These are phyloP conservation scores for Chlorophyllum brunneum DNA, from an alignment of 768 basidiomycete species.

Conservation along the genomic window DNA sequence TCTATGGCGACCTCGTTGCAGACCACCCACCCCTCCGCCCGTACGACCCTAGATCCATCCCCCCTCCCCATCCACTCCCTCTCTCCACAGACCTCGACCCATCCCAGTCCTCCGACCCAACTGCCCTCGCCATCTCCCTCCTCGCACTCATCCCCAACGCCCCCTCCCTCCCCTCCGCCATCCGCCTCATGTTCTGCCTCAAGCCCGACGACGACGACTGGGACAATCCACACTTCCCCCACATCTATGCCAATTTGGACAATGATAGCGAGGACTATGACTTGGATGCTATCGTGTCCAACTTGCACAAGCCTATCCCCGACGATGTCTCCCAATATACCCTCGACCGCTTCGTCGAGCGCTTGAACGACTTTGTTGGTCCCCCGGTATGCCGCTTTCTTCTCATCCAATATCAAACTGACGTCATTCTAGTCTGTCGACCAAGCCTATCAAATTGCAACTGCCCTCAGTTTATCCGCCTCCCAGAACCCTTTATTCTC, in stretches of 20 bases:
- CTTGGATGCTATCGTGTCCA: slow-evolving; percentile 51
- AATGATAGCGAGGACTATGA: slow-evolving; percentile 48
- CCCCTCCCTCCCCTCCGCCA: slow-evolving; percentile 59
- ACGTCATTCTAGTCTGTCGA: slow-evolving; percentile 35
- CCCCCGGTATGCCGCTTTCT: slow-evolving; percentile 43
- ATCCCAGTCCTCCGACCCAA: slow-evolving; percentile 56
- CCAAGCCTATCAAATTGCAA: slow-evolving; percentile 59
- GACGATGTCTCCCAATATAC: slow-evolving; percentile 50
- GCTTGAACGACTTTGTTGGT: slow-evolving; percentile 50
- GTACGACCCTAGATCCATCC: slow-evolving; percentile 41
- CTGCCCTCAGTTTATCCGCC: slow-evolving; percentile 58
- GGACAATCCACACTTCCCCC: slow-evolving; percentile 71
- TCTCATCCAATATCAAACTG: not conserved
- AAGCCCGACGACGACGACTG: slow-evolving; percentile 79
- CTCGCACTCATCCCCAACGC: slow-evolving; percentile 58
- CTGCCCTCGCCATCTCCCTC: slow-evolving; percentile 55
- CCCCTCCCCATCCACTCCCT: slow-evolving; percentile 28
- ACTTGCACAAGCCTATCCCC: slow-evolving; percentile 53
- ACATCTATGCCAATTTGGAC: slow-evolving; percentile 60
- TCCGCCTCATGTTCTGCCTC: slow-evolving; percentile 74
- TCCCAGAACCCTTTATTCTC: slow-evolving; percentile 65
- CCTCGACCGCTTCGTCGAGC: slow-evolving; percentile 51
- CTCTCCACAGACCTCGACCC: slow-evolving; percentile 57
- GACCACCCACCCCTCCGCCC: slow-evolving; percentile 35
- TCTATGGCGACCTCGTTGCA: slow-evolving; percentile 52